Evolutionary conservation across 1,139 yeast species (phyloP), one percentile per base, ranked within the genome.

Genomic region (Hyphopichia fennica): DNA sequence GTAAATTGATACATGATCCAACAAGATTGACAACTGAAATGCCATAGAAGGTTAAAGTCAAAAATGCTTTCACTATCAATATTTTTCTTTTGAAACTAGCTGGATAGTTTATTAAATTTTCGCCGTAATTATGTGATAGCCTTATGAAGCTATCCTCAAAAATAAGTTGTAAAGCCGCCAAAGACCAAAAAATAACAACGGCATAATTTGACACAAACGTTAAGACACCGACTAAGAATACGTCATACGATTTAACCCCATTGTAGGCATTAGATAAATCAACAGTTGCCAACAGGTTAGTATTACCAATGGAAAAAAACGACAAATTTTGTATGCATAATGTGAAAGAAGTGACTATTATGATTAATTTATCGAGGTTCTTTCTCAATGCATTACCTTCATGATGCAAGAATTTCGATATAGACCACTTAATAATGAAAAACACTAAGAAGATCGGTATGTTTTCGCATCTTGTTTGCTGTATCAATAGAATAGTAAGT

Each of bases 251-350:
- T 29, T 72, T 74, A 5, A 91, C 72, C 0, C 99, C 99, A 58
- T 93, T 93, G 60, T 93, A 93, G 1, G 97, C 91, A 58, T 93
- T 90, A 0, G 96, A 81, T 23, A 93, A 72, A 54, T 93, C 97
- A 19, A 93, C 82, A 0, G 97, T 86, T 0, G 97, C 95, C 52
- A 93, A 75, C 39, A 96, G 90, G 57, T 93, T 93, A 1, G 98
- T 90, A 43, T 88, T 89, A 0, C 98, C 98, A 64, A 86, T 76
- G 11, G 89, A 87, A 65, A 88, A 93, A 57, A 91, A 93, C 0
- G 93, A 69, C 37, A 89, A 69, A 51, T 88, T 84, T 57, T 90
- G 95, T 38, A 88, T 53, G 41, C 71, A 55, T 15, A 72, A 40
- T 2, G 54, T 54, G 40, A 65, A 53, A 2, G 57, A 30, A 0